Base-by-base conservation (phyloP, 202 grass and related monocot species). In the Digitaria exilis region DNA sequence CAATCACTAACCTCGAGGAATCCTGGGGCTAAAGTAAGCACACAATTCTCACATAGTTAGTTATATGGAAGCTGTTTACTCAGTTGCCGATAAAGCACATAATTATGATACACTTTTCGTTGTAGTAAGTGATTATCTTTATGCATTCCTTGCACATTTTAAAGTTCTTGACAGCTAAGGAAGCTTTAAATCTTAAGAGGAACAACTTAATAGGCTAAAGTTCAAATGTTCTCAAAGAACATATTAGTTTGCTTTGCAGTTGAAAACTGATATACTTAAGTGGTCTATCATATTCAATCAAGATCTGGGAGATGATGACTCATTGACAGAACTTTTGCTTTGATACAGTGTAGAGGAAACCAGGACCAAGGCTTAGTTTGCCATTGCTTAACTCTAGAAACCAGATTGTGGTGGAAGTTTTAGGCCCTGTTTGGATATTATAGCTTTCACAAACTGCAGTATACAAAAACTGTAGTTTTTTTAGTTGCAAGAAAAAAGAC, bases 221-320 rank as follows among this genome's bases (percentile, higher is more conserved):
- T 60, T 44, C 26, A 72, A 14, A 82, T 73, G 59, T 54, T 73
- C 30, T 69, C 62, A 84, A n/a, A 69, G 30, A 84, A 80, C 55
- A 31, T 10, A 19, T 57, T 62, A 65, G 21, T 21, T 78, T 78
- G 19, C 46, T 37, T 71, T 28, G 29, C 63, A 45, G 58, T 26
- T 46, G 43, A 34, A 19, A 39, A 49, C 24, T 30, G 52, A 7
- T 9, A 26, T n/a, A 88, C 58, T 88, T 59, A 5, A 46, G 6
- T 60, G 77, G 17, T 49, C 25, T 43, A 54, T 70, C 9, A 28
- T 84, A 46, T 55, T 75, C 55, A 71, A 63, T 70, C 54, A 77
- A 44, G 29, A 74, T 63, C 22, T 21, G 54, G 24, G 44, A 3
- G 9, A 12, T 19, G 7, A n/a, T n/a, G n/a, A 61, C 59, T 52